Base-by-base conservation (phyloP, 495 filamentous ascomycete species). In the Xylaria palmicola region DNA sequence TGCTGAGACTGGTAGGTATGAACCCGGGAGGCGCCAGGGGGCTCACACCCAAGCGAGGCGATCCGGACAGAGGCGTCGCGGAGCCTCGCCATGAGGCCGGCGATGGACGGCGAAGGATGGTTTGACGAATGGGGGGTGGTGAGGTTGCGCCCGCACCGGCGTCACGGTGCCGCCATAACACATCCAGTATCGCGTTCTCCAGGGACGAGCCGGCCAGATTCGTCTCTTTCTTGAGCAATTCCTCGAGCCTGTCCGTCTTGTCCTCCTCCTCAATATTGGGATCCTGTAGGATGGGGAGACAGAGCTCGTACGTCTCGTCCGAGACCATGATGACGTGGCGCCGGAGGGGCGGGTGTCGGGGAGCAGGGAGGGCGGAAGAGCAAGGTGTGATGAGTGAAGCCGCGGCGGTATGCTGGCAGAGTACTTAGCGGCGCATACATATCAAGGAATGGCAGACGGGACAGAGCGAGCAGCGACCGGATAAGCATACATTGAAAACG, bases 51-150 rank as follows among this genome's bases (percentile, higher is more conserved):
- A 92, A 81, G 58, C 86, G 86, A 62, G 85, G 85, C 56, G 89
- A 91, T 26, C 90, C 90, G 13, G 86, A 89, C 20, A 89, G 74
- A 40, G 93, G 90, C 4, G 94, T 96, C 12, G 86, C 72, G 22
- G 79, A 85, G 24, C 90, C 86, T 64, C 94, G 92, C 94, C 94
- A 98, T 59, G 95, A 88, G 32, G 94, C 93, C 36, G 95, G 95
- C 24, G 95, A 98, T 13, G 90, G 87, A 58, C 91, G 84, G 40
- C 95, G 90, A 67, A 97, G 87, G 63, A 97, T 88, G 4, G 90
- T 92, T 74, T 95, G 91, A 51, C 93, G 90, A 66, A 88, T 83
- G 9, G 85, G 78, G 37, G 91, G 90, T 40, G 93, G 91, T 48
- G 92, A 92, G 50, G 87, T 82, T 19, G 90, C 85, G 49, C 85